Percentiles rank a stretch among this genome's conserved stretches.
Conservation (phyloP, 2,329 filamentous ascomycete genomes). For the Ilyonectria destructans region DNA sequence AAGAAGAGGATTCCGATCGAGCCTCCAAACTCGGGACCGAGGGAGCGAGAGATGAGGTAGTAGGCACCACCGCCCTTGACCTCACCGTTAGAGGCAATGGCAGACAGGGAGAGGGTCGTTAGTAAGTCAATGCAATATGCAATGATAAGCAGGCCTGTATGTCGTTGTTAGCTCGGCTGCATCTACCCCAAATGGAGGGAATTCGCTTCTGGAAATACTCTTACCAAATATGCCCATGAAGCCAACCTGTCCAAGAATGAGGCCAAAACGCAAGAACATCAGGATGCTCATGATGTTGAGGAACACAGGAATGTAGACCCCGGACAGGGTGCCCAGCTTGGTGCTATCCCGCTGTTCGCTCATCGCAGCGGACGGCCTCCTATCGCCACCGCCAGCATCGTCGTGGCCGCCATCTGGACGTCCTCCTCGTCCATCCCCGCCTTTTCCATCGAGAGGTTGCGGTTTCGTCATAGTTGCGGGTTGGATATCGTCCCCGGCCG, state of each 20-base stretch:
- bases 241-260: slow-evolving; percentile 86
- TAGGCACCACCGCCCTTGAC: slow-evolving; percentile 91
- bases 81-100: slow-evolving; percentile 91
- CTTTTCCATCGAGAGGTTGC: slow-evolving; percentile 38
- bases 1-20: slow-evolving; percentile 93
- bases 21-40: slow-evolving; percentile 91
- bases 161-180: slow-evolving; percentile 5
- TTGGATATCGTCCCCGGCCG: slow-evolving; percentile 16
- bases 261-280: slow-evolving; percentile 92
- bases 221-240: slow-evolving; percentile 85
- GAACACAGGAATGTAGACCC: slow-evolving; percentile 90
- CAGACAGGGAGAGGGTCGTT: slow-evolving; percentile 88
- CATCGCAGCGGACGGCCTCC: slow-evolving; percentile 46
- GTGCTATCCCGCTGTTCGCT: slow-evolving; percentile 59
- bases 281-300: slow-evolving; percentile 91
- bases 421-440: slow-evolving; percentile 28
- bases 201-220: slow-evolving; percentile 40
- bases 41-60: slow-evolving; percentile 87
- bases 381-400: slow-evolving; percentile 31
- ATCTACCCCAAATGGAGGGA: not conserved
- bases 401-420: slow-evolving; percentile 27
- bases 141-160: slow-evolving; percentile 77
- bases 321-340: slow-evolving; percentile 84
- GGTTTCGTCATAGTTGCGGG: slow-evolving; percentile 42
- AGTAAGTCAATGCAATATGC: slow-evolving; percentile 89